These are phyloP conservation scores for Oryza brachyantha DNA, from an alignment of 176 grass and related monocot genomes.

Conservation along the genomic window DNA sequence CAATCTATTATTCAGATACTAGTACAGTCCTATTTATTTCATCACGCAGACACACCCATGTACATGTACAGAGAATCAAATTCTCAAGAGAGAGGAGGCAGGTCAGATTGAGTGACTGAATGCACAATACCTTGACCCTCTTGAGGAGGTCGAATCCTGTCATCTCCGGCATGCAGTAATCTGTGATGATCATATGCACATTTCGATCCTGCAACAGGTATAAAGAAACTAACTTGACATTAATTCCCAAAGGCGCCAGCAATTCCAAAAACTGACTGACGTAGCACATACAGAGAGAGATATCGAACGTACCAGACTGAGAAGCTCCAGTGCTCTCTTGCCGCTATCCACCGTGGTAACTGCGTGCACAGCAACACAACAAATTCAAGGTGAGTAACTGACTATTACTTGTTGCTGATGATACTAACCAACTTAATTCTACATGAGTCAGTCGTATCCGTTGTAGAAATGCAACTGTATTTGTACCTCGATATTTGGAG, in stretches of 20 bases:
- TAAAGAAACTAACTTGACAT: not conserved
- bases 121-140: conserved; percentile 36
- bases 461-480: not conserved
- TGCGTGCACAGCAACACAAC: not conserved
- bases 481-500: conserved; percentile 56
- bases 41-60: too few species aligned
- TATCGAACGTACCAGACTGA: conserved; percentile 26
- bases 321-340: conserved; percentile 52
- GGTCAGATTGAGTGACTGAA: not conserved
- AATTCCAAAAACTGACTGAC: not conserved
- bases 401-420: not conserved
- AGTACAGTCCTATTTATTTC: too few species aligned
- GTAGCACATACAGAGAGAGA: not conserved
- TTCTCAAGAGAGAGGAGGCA: too few species aligned
- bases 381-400: not conserved
- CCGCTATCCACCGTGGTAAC: conserved; percentile 55
- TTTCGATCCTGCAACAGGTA: not conserved
- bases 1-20: not conserved
- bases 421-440: not conserved
- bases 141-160: conserved; percentile 52
- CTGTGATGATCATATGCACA: conserved; percentile 41
- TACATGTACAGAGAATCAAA: too few species aligned
- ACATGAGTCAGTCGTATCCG: not conserved
- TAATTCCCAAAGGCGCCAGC: too few species aligned
- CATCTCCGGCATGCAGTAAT: conserved; percentile 63